Evolutionary conservation across 2,329 filamentous ascomycete species (phyloP).

Genomic region (Ascomycota sp.): DNA sequence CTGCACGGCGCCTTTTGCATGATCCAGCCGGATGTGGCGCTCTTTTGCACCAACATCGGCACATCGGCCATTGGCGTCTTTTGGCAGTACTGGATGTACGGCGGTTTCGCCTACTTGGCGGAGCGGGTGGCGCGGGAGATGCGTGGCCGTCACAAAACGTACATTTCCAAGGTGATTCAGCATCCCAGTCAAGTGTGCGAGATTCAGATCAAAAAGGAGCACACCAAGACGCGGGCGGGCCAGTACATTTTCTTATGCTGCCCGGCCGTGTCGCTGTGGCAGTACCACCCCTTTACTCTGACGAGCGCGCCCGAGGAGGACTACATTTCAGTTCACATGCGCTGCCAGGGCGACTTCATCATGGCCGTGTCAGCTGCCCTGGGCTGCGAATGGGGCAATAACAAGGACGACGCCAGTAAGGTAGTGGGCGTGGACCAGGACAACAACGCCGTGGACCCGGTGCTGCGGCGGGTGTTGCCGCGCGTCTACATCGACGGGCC

Average conservation of each 20-base stretch:
- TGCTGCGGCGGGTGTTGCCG: slow-evolving; percentile 52
- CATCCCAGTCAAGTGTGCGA: slow-evolving; percentile 78
- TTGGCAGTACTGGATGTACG: slow-evolving; percentile 80
- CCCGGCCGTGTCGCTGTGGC: slow-evolving; percentile 69
- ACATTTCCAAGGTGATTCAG: slow-evolving; percentile 75
- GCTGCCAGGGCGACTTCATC: slow-evolving; percentile 69
- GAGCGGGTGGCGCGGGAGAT: slow-evolving; percentile 63
- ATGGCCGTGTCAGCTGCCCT: slow-evolving; percentile 46
- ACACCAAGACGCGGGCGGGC: slow-evolving; percentile 61
- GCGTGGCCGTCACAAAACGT: slow-evolving; percentile 63
- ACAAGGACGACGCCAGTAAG: slow-evolving; percentile 29
- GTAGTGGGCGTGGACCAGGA: slow-evolving; percentile 48
- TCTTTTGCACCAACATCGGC: slow-evolving; percentile 53
- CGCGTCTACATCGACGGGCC: slow-evolving; percentile 70
- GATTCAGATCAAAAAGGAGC: slow-evolving; percentile 80
- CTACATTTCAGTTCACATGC: slow-evolving; percentile 73
- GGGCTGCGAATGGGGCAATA: slow-evolving; percentile 51
- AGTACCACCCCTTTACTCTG: slow-evolving; percentile 74
- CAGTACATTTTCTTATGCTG: slow-evolving; percentile 85
- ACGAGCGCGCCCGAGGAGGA: slow-evolving; percentile 79
- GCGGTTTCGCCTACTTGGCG: slow-evolving; percentile 60
- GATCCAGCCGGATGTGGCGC: slow-evolving; percentile 67
- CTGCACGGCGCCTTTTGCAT: slow-evolving; percentile 78
- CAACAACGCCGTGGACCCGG: slow-evolving; percentile 41
- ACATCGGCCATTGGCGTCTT: slow-evolving; percentile 53